Conservation (phyloP, 2,329 filamentous ascomycete genomes). For the Pseudocercospora macadamiae region DNA sequence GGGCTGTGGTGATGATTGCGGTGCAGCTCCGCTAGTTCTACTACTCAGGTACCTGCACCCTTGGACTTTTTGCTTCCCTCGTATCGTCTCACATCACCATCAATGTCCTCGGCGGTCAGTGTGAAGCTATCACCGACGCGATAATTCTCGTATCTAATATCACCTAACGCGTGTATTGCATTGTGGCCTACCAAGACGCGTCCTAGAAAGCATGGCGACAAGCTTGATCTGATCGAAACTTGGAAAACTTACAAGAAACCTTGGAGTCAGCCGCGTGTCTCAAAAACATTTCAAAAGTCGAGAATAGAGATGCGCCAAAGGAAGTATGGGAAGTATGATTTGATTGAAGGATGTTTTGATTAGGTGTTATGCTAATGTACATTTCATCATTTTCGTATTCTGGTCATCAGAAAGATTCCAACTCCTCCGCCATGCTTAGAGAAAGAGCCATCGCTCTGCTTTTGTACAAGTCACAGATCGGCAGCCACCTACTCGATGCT, state of each 20-base stretch:
- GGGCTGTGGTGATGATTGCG: not conserved
- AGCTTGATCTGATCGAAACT: constrained; percentile 1
- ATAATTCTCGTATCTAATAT: not conserved
- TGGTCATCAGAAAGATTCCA: constrained; percentile 11
- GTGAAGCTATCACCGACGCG: not conserved
- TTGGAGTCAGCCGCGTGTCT: constrained; percentile 1
- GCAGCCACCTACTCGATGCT: constrained; percentile 54
- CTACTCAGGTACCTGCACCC: not conserved
- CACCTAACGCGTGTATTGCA: too few relatives aligned
- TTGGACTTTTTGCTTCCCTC: too few relatives aligned
- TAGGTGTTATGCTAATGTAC: constrained; percentile 19
- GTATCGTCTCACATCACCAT: not conserved
- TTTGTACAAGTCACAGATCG: too few relatives aligned
- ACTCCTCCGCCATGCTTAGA: constrained; percentile 10
- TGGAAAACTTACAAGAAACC: not conserved
- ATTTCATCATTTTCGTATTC: constrained; percentile 12
- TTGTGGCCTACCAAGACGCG: not conserved
- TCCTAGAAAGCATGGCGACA: not conserved
- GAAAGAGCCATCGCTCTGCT: not conserved
- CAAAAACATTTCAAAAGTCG: not conserved
- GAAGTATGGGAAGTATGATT: not conserved
- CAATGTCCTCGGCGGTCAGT: not conserved
- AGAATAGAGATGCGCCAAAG: not conserved
- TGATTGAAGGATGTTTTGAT: not conserved
- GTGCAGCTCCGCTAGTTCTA: not conserved